These are phyloP conservation scores for Domatiomyces globalis DNA, from an alignment of 2,329 filamentous ascomycete genomes.

Conservation along the genomic window DNA sequence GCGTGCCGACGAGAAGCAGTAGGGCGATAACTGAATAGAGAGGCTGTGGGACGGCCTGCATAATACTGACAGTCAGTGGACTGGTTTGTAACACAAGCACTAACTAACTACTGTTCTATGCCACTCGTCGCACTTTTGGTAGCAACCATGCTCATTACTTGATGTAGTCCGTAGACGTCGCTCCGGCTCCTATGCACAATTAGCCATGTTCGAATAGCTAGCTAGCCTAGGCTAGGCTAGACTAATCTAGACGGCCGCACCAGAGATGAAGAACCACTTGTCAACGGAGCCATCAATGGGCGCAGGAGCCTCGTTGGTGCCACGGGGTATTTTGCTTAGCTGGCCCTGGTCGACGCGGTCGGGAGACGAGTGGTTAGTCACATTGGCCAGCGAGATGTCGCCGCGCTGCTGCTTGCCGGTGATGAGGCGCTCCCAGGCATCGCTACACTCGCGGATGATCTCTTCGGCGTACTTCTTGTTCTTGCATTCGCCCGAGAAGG, in stretches of 20 bases:
- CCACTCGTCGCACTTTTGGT: not conserved
- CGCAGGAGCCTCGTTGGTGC: slow-evolving; percentile 68
- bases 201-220: slow-evolving; percentile 6
- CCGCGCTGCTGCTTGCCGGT: slow-evolving; percentile 71
- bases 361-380: slow-evolving; percentile 57
- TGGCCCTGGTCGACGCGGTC: slow-evolving; percentile 55
- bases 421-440: slow-evolving; percentile 94
- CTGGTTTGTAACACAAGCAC: not conserved
- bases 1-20: no score
- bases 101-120: not conserved
- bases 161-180: slow-evolving; percentile 14
- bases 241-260: slow-evolving; percentile 58
- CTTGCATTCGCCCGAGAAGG: slow-evolving; percentile 99
- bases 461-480: slow-evolving; percentile 99
- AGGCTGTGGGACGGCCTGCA: no score
- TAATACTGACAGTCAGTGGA: not conserved
- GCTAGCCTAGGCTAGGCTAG: no score
- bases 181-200: slow-evolving; percentile 14
- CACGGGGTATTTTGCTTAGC: slow-evolving; percentile 60
- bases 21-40: no score
- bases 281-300: slow-evolving; percentile 94
- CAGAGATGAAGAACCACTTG: slow-evolving; percentile 99
- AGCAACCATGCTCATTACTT: slow-evolving; percentile 5
- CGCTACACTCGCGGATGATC: slow-evolving; percentile 85
- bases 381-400: slow-evolving; percentile 73